These are phyloP conservation scores for Clitoria ternatea DNA, from an alignment of 306 rosid species.

Conservation along the genomic window DNA sequence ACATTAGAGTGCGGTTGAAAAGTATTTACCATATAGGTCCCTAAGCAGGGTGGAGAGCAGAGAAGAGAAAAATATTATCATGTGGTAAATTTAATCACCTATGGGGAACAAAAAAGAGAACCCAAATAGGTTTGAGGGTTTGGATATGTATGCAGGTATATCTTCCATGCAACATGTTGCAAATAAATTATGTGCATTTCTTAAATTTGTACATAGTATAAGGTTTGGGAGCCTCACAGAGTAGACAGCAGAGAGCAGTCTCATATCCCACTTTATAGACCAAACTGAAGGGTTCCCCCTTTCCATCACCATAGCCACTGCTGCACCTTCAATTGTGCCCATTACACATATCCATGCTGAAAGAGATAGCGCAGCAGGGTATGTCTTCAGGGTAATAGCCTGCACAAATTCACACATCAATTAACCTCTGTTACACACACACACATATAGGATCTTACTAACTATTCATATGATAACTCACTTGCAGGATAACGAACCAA, in stretches of 20 bases:
- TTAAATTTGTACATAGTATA: background rate
- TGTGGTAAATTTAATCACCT: no score
- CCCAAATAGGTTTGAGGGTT: no score
- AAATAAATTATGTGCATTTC: background rate
- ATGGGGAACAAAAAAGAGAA: no score
- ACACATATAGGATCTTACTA: no score
- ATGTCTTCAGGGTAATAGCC: conserved; percentile 67
- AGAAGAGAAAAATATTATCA: no score
- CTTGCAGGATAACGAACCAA: conserved; percentile 73
- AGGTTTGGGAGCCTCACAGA: conserved; percentile 30
- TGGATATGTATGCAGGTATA: no score
- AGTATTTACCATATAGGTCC: no score
- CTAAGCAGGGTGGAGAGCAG: no score
- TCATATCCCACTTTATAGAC: conserved; percentile 58
- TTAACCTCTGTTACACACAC: no score
- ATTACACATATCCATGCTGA: conserved; percentile 85
- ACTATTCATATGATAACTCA: conserved; percentile 26
- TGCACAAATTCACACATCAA: no score
- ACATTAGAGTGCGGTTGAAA: no score
- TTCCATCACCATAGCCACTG: conserved; percentile 69
- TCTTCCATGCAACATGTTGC: background rate
- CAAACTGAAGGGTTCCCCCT: conserved; percentile 55
- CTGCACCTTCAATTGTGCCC: conserved; percentile 73
- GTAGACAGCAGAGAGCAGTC: conserved; percentile 51
- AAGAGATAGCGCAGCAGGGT: conserved; percentile 86